Evolutionary conservation across 106 monocot genomes (phyloP).

Genomic region (Iris macrosiphon): DNA sequence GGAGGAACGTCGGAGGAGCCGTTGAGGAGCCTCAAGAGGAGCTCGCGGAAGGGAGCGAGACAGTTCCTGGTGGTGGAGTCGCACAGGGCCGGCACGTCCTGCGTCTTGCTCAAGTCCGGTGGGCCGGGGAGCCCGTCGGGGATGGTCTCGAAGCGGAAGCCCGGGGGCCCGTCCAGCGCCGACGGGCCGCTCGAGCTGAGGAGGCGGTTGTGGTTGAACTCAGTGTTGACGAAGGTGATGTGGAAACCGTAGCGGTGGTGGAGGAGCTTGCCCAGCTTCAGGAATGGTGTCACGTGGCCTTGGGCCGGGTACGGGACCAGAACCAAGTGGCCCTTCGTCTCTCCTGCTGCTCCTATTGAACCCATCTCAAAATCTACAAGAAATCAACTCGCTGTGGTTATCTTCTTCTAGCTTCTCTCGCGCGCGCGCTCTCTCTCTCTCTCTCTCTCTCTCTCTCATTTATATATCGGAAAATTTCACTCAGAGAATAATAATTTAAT

Average conservation of each 20-base stretch:
- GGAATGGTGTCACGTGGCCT: constrained; percentile 43
- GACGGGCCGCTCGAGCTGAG: constrained; percentile 20
- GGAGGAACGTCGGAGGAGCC: background rate
- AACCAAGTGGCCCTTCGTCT: constrained; percentile 29
- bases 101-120: background rate
- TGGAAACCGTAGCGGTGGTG: constrained; percentile 34
- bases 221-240: constrained; percentile 46
- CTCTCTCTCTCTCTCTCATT: too few species aligned
- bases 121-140: constrained; percentile 59
- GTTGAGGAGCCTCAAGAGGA: background rate
- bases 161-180: constrained; percentile 18
- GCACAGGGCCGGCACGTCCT: background rate
- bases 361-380: too few species aligned
- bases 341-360: too few species aligned
- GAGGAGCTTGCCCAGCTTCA: constrained; percentile 44
- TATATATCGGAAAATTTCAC: too few species aligned
- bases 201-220: constrained; percentile 31
- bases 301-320: constrained; percentile 34
- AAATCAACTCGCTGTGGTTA: too few species aligned
- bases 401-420: too few species aligned
- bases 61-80: background rate
- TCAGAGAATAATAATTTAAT: too few species aligned
- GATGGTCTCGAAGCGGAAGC: constrained; percentile 33
- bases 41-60: background rate
- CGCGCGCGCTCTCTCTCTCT: too few species aligned